These are phyloP conservation scores for Teratosphaeria viscida DNA, from an alignment of 2,329 filamentous ascomycete genomes.

Conservation along the genomic window DNA sequence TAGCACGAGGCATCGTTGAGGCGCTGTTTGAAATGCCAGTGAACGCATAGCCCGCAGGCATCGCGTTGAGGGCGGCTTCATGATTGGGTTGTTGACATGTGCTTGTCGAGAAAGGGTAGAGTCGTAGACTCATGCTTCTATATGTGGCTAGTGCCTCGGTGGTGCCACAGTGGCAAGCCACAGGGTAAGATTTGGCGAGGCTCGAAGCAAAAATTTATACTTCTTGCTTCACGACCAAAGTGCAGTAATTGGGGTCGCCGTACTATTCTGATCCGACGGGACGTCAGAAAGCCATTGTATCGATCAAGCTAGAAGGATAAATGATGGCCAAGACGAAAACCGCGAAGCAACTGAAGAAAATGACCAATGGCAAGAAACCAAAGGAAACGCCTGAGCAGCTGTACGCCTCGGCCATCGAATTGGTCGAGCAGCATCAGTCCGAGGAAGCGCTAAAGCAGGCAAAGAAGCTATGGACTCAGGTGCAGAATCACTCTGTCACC, in stretches of 20 bases:
- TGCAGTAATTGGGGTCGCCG: not conserved
- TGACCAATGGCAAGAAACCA: slow-evolving; percentile 25
- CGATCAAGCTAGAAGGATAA: not conserved
- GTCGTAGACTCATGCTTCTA: not conserved
- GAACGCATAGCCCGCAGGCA: slow-evolving; percentile 20
- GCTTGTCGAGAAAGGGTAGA: not conserved
- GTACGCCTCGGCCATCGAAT: slow-evolving; percentile 45
- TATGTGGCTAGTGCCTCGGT: not conserved
- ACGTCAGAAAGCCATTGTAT: not conserved
- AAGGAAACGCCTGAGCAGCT: slow-evolving; percentile 45
- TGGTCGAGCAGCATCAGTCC: slow-evolving; percentile 49
- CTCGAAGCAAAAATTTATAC: not conserved
- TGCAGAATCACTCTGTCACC: slow-evolving; percentile 25
- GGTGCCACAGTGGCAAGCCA: not conserved
- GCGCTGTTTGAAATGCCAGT: slow-evolving; percentile 6
- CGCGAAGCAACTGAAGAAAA: slow-evolving; percentile 42
- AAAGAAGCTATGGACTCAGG: slow-evolving; percentile 42
- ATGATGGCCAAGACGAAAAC: slow-evolving; percentile 20
- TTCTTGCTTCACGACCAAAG: not conserved
- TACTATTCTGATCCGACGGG: not conserved
- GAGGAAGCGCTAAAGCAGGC: slow-evolving; percentile 47
- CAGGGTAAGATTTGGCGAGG: not conserved
- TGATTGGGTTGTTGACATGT: slow-evolving; percentile 5
- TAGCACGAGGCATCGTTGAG: not conserved
- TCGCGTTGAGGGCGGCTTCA: slow-evolving; percentile 21